phyloP scores from a whole-genome alignment of 257 asterid species.

The Solanum pinnatisectum region DNA sequence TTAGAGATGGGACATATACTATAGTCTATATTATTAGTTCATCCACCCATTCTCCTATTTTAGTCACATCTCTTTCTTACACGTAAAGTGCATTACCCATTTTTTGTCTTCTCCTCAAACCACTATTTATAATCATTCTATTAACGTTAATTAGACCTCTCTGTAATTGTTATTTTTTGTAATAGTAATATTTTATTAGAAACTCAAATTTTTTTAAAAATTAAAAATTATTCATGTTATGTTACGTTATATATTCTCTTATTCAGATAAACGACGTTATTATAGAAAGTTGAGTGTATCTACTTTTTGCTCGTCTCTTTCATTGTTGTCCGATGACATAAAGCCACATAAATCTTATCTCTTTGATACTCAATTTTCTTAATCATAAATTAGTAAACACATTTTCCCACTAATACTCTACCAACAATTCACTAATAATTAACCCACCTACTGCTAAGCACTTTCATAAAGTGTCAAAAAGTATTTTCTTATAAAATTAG shows the following conservation, averaged over 20 bases:
- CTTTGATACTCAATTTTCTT: not conserved
- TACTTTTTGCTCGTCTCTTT: not conserved
- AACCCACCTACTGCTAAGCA: not conserved
- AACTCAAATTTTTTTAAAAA: accelerated
- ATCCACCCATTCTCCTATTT: not conserved
- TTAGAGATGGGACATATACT: not conserved
- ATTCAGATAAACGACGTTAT: accelerated
- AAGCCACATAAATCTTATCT: not conserved
- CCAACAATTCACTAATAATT: not conserved
- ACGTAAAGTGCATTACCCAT: not conserved
- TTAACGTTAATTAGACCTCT: not conserved
- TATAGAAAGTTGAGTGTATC: not conserved
- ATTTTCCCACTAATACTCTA: not conserved
- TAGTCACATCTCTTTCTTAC: not conserved
- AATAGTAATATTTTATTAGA: not conserved
- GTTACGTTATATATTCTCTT: not conserved
- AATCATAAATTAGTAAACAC: not conserved
- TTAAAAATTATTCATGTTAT: not conserved
- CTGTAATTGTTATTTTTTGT: not conserved
- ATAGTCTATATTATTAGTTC: not conserved
- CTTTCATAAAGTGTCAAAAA: not conserved
- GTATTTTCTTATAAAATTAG: too few species aligned
- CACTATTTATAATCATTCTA: not conserved
- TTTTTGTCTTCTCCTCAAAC: not conserved
- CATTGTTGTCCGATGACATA: not conserved